phyloP scores from a whole-genome alignment of 106 monocot genomes.

The Xerophyta viscosa region DNA sequence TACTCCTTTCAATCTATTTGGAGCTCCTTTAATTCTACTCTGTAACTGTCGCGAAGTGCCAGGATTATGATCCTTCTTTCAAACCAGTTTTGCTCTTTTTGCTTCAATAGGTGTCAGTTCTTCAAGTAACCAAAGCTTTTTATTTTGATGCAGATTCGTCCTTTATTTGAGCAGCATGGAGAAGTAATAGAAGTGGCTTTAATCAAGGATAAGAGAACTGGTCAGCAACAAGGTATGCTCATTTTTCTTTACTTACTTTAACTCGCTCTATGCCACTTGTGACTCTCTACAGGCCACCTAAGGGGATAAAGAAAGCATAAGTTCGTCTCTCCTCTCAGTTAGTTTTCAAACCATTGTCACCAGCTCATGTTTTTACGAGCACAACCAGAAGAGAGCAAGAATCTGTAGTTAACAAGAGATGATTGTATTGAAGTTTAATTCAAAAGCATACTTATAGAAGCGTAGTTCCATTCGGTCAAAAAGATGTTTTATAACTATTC shows the following conservation, averaged over 20 bases:
- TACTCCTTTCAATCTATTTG: too few species aligned
- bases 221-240: conserved; percentile 85
- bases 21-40: too few species aligned
- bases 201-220: conserved; percentile 87
- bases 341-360: conserved; percentile 29
- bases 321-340: conserved; percentile 31
- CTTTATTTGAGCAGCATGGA: conserved; percentile 96
- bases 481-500: too few species aligned
- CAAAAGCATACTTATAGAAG: background rate
- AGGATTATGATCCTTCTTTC: too few species aligned
- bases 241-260: conserved; percentile 5
- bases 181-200: conserved; percentile 95
- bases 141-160: conserved; percentile 55
- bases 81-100: background rate
- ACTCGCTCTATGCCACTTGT: conserved; percentile 15
- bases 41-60: too few species aligned
- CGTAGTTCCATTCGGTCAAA: too few species aligned
- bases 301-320: conserved; percentile 28
- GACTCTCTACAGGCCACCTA: conserved; percentile 55
- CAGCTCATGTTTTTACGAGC: conserved; percentile 27
- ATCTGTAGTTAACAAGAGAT: conserved; percentile 19
- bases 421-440: conserved; percentile 19
- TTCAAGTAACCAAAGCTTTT: background rate
- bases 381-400: conserved; percentile 22
- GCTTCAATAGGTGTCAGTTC: background rate